Evolutionary conservation across 768 basidiomycete species (phyloP), one percentile per base, ranked within the genome.

Genomic region (Leccinum variicolor): DNA sequence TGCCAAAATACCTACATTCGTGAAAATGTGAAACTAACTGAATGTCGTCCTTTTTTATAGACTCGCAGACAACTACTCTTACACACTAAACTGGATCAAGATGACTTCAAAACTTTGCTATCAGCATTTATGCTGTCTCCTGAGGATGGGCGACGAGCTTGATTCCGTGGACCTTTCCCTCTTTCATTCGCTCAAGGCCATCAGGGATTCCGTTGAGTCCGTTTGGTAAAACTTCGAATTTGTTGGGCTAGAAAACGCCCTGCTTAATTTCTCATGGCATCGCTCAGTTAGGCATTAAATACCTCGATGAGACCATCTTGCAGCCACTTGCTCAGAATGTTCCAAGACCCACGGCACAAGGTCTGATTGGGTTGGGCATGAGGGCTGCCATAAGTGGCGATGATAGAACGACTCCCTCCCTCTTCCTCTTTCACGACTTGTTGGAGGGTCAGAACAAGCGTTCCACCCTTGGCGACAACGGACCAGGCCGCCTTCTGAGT

Each of bases 121-220:
- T 19, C 4, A 6, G 5, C n/a, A 14, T 59, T 59, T 52, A 71
- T 52, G 43, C 58, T 7, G 73, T 75, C 39, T 79, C 76, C 56
- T 74, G 73, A 17, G 79, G 79, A 53, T 67, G 74, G 1, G 58
- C 75, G 9, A 82, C 71, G 19, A 82, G 62, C 63, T 82, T 82
- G 15, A 58, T 64, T 5, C 75, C 80, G n/a, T 77, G 79, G 29
- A 80, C 69, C 54, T 75, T 55, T 9, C 75, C 70, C 3, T 59
- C 58, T 64, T 65, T 67, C 63, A 81, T 45, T 58, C 65, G 66
- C 47, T 74, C 67, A 28, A 82, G 61, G 2, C 76, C 79, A 10
- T 53, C 69, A 0, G 56, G 41, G 9, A 81, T 70, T 9, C 74
- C 79, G 8, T 63, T 55, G 1, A 82, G 67, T 2, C 81, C 81